Evolutionary conservation across 768 basidiomycete genomes (phyloP).

Genomic region (Termitomyces sp.): DNA sequence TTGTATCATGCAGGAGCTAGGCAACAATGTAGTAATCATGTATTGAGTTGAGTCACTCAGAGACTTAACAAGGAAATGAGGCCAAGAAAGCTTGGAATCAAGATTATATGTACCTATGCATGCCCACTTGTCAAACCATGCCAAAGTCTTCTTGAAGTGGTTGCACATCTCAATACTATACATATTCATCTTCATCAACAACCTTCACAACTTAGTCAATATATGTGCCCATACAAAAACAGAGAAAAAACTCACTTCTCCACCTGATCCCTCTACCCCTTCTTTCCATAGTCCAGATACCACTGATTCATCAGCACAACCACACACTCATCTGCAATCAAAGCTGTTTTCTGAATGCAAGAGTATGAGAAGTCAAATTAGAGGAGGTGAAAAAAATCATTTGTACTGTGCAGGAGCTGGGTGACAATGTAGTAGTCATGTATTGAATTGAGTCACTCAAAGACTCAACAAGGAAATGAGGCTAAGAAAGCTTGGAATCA

Average conservation of each 20-base stretch:
- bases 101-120: conserved; percentile 95
- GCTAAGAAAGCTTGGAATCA: conserved; percentile 95
- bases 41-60: conserved; percentile 97
- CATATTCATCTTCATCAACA: conserved; percentile 82
- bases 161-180: conserved; percentile 88
- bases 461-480: conserved; percentile 93
- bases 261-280: too few relatives aligned
- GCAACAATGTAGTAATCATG: conserved; percentile 97
- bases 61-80: conserved; percentile 93
- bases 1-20: conserved; percentile 81
- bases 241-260: too few relatives aligned
- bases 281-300: too few relatives aligned
- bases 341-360: conserved; percentile 47
- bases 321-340: too few relatives aligned
- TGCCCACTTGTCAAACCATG: conserved; percentile 97
- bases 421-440: conserved; percentile 97
- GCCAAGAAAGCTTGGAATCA: conserved; percentile 96
- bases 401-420: conserved; percentile 84
- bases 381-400: neutral
- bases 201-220: conserved; percentile 36
- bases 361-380: neutral
- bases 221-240: neutral
- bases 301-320: too few relatives aligned
- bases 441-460: conserved; percentile 98
- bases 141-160: conserved; percentile 85